Evolutionary conservation across 768 basidiomycete species (phyloP).

Genomic region (Hemileccinum rubropunctum): DNA sequence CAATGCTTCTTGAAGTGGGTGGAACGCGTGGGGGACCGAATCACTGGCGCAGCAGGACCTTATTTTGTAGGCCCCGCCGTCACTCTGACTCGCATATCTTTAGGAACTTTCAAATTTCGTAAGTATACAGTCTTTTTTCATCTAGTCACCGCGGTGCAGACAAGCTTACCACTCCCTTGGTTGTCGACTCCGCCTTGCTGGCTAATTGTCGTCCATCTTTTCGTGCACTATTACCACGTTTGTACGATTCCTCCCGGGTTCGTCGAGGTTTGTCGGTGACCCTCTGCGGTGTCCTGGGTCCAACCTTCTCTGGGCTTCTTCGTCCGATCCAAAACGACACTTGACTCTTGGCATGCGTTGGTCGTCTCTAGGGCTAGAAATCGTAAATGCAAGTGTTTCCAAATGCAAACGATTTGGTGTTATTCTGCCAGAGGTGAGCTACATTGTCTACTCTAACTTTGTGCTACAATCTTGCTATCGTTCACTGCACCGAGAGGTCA

Average conservation of each 20-base stretch:
- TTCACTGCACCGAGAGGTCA: slow-evolving; percentile 56
- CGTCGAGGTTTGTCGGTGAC: slow-evolving; percentile 61
- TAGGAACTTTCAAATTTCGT: slow-evolving; percentile 81
- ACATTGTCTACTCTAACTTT: neutral
- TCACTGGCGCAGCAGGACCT: slow-evolving; percentile 91
- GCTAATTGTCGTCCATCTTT: slow-evolving; percentile 75
- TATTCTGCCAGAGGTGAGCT: slow-evolving; percentile 73
- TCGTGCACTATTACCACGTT: slow-evolving; percentile 82
- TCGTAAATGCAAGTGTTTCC: slow-evolving; percentile 54
- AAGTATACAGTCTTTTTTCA: slow-evolving; percentile 32
- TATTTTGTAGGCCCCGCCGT: slow-evolving; percentile 84
- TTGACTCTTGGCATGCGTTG: slow-evolving; percentile 45
- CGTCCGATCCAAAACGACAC: slow-evolving; percentile 11
- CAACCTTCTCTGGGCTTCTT: slow-evolving; percentile 58
- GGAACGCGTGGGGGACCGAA: slow-evolving; percentile 70
- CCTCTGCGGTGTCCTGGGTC: slow-evolving; percentile 40
- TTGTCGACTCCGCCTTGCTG: slow-evolving; percentile 65
- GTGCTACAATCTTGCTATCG: slow-evolving; percentile 11
- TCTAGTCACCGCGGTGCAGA: slow-evolving; percentile 77
- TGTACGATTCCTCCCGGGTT: slow-evolving; percentile 81
- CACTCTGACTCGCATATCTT: slow-evolving; percentile 59
- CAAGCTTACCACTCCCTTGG: slow-evolving; percentile 56
- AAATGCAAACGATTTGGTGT: slow-evolving; percentile 68
- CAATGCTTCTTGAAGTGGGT: slow-evolving; percentile 62
- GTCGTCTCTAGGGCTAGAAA: slow-evolving; percentile 42